Conservation (phyloP, 2,329 filamentous ascomycete species). For the Aspergillus thermomutatus region DNA sequence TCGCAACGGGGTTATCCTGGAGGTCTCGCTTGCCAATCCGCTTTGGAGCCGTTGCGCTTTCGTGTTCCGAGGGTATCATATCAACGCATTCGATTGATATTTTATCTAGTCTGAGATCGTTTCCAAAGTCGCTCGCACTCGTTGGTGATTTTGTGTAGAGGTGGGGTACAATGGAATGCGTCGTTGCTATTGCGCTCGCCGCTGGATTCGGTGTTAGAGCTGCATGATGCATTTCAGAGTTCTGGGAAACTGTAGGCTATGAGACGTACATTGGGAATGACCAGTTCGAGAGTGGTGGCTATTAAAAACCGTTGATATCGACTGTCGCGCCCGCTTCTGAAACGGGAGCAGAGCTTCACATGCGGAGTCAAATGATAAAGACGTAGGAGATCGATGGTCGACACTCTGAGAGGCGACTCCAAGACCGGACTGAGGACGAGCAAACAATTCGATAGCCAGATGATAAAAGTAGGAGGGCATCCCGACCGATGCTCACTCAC, state of each 20-base stretch:
- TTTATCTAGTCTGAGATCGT: conserved; percentile 79
- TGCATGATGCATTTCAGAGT: conserved; percentile 4
- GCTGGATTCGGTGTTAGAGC: conserved; percentile 2
- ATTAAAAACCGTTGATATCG: conserved; percentile 12
- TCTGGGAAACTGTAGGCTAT: neutral
- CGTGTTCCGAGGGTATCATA: conserved; percentile 48
- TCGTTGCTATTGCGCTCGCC: neutral
- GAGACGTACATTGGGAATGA: conserved; percentile 9
- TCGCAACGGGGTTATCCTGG: conserved; percentile 41
- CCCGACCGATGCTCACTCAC: conserved; percentile 36
- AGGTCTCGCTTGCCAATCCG: conserved; percentile 20
- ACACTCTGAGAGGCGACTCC: conserved; percentile 4
- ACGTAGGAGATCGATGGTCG: conserved; percentile 15
- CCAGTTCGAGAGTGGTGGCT: conserved; percentile 6
- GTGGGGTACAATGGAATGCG: conserved; percentile 7
- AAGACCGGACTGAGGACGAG: conserved; percentile 26
- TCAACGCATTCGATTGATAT: conserved; percentile 80
- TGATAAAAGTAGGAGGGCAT: conserved; percentile 65
- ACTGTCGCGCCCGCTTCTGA: conserved; percentile 23
- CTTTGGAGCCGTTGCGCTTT: conserved; percentile 22
- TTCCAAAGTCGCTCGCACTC: conserved; percentile 16
- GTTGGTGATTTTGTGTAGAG: conserved; percentile 20
- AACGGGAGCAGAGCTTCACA: conserved; percentile 38
- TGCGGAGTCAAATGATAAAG: conserved; percentile 32
- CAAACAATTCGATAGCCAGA: conserved; percentile 58